These are phyloP conservation scores for Pseudomassariella vexata DNA, from an alignment of 2,329 filamentous ascomycete species.

Conservation along the genomic window DNA sequence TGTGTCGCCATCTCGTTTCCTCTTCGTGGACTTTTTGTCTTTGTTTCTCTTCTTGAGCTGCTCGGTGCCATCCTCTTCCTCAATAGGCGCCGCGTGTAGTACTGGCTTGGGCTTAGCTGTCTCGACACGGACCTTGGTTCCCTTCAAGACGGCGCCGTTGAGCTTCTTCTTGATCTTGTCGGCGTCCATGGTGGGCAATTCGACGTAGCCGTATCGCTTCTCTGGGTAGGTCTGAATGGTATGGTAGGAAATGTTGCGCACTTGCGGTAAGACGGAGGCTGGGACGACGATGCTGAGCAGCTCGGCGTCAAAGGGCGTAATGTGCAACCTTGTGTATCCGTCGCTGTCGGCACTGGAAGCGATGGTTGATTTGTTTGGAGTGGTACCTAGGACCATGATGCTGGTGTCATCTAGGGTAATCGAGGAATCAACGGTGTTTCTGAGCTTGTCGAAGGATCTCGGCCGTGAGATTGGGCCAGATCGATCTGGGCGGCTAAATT, in stretches of 20 bases:
- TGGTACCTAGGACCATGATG: constrained; percentile 14
- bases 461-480: no score
- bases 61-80: constrained; percentile 15
- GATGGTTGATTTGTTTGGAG: constrained; percentile 9
- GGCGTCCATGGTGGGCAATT: constrained; percentile 73
- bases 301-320: constrained; percentile 75
- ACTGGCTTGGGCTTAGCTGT: constrained; percentile 63
- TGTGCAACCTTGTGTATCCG: constrained; percentile 64
- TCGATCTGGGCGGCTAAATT: constrained; percentile 8
- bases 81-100: constrained; percentile 30
- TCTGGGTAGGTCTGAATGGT: constrained; percentile 82
- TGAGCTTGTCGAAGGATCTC: no score
- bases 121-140: constrained; percentile 78
- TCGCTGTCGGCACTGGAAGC: constrained; percentile 10
- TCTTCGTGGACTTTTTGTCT: constrained; percentile 40
- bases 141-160: constrained; percentile 79
- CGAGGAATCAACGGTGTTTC: no score
- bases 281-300: constrained; percentile 70
- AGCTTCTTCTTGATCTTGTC: constrained; percentile 90
- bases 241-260: constrained; percentile 85
- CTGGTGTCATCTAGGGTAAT: constrained; percentile 1
- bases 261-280: constrained; percentile 56
- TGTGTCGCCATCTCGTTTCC: constrained; percentile 43
- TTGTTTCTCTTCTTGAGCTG: constrained; percentile 28
- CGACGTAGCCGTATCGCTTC: constrained; percentile 82